These are phyloP conservation scores for Mitragyna speciosa DNA, from an alignment of 257 asterid genomes.

Conservation along the genomic window DNA sequence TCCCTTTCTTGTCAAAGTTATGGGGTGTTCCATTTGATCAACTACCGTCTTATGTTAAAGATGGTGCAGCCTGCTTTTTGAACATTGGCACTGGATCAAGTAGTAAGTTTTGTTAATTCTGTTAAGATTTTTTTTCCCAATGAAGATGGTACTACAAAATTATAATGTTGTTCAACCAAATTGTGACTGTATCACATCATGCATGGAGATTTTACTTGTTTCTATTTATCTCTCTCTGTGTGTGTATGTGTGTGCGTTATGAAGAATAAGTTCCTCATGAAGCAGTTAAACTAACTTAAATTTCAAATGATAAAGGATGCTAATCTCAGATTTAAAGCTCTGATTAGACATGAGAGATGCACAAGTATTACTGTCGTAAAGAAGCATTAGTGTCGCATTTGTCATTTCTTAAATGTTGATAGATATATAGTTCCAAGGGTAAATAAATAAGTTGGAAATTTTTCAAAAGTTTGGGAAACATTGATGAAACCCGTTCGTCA, in stretches of 20 bases:
- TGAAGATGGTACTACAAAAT: background rate
- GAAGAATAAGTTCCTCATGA: background rate
- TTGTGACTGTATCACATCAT: background rate
- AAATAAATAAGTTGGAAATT: background rate
- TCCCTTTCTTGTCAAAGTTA: slow-evolving; percentile 86
- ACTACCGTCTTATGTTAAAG: slow-evolving; percentile 76
- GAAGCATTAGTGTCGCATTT: background rate
- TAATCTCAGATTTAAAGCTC: background rate
- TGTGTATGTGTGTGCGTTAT: background rate
- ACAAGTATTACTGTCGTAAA: background rate
- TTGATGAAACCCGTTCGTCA: background rate
- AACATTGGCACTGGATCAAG: slow-evolving; percentile 66
- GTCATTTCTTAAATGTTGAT: background rate
- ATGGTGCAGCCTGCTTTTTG: slow-evolving; percentile 96
- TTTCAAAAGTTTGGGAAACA: background rate
- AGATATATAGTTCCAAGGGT: background rate
- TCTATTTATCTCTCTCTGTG: too few species aligned
- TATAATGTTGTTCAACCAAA: background rate
- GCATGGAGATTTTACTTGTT: background rate
- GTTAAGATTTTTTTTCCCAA: background rate
- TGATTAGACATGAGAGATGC: background rate
- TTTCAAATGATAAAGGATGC: background rate
- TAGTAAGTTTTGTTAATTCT: slow-evolving; percentile 45
- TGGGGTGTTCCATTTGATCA: slow-evolving; percentile 92
- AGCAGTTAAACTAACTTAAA: background rate